A percentile compares a stretch with the other conserved stretches of the same genome.
Conservation (phyloP, 331 rosid species). For the Rosa hybrid region DNA sequence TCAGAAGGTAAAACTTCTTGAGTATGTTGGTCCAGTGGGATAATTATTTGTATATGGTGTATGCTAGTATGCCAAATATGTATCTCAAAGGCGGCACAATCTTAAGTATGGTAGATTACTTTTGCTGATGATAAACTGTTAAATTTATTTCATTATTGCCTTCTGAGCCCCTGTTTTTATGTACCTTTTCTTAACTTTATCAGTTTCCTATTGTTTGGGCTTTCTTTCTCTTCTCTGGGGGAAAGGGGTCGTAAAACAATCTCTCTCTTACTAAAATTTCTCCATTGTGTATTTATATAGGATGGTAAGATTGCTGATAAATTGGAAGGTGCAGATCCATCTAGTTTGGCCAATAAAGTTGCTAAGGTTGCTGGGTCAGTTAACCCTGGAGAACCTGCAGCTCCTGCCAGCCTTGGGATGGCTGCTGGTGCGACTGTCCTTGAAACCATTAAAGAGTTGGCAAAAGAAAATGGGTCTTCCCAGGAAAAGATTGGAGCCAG, state of each 20-base stretch:
- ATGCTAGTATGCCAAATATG: background rate
- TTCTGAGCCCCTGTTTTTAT: background rate
- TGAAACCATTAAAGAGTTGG: conserved; percentile 71
- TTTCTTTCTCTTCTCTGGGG: background rate
- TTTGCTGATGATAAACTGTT: too few species aligned
- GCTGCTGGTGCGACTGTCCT: conserved; percentile 76
- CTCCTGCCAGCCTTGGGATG: conserved; percentile 93
- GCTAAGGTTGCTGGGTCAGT: conserved; percentile 77
- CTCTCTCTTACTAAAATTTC: background rate
- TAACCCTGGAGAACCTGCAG: conserved; percentile 73
- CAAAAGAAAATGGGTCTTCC: conserved; percentile 60
- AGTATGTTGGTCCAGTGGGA: background rate
- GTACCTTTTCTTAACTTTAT: background rate
- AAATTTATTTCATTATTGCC: background rate
- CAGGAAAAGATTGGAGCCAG: conserved; percentile 43
- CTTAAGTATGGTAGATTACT: too few species aligned
- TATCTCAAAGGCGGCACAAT: too few species aligned
- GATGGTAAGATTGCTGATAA: conserved; percentile 82
- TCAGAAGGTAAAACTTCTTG: background rate
- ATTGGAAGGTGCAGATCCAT: conserved; percentile 99
- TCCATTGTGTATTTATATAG: conserved; percentile 32
- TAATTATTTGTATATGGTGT: background rate
- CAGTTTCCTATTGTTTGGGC: background rate
- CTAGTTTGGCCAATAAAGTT: conserved; percentile 93
- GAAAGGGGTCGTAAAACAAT: background rate